These are phyloP conservation scores for Talaromyces sp. DNA, from an alignment of 2,329 filamentous ascomycete genomes.

Conservation along the genomic window DNA sequence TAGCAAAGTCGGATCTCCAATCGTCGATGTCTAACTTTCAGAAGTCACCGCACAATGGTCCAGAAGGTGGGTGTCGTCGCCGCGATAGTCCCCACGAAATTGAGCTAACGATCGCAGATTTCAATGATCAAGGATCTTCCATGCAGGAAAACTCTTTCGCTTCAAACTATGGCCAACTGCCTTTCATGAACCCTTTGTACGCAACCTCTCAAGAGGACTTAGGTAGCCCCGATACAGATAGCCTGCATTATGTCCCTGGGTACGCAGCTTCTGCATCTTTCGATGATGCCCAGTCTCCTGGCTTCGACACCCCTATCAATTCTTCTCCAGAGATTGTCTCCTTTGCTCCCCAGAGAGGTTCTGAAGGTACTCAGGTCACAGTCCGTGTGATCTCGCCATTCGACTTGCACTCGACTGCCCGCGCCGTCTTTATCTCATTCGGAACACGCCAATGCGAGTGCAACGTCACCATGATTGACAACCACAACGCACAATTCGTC, in stretches of 20 bases:
- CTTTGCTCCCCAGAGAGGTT: conserved; percentile 66
- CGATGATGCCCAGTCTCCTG: conserved; percentile 63
- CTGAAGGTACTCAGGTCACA: conserved; percentile 66
- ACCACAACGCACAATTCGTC: conserved; percentile 59
- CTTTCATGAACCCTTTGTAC: conserved; percentile 41
- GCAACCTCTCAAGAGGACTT: conserved; percentile 42
- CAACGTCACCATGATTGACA: conserved; percentile 59
- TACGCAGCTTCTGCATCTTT: conserved; percentile 44
- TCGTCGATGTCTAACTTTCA: conserved; percentile 79
- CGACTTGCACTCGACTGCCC: conserved; percentile 63
- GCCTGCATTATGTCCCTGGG: conserved; percentile 39
- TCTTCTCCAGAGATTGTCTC: conserved; percentile 64
- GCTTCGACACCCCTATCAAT: conserved; percentile 61
- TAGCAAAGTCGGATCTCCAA: conserved; percentile 58
- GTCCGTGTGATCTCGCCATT: conserved; percentile 73
- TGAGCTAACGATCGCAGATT: conserved; percentile 3
- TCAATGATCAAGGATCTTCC: conserved; percentile 35
- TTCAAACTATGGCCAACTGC: conserved; percentile 34
- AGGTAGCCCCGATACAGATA: conserved; percentile 40
- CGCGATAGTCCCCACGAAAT: no score
- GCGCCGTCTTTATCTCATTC: conserved; percentile 64
- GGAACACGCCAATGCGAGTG: conserved; percentile 71
- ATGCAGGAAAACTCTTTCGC: conserved; percentile 43
- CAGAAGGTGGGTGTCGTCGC: conserved; percentile 67
- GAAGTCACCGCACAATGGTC: conserved; percentile 70